Base-by-base conservation (phyloP, 352 stramenopile species). In the Pythium graminicola region DNA sequence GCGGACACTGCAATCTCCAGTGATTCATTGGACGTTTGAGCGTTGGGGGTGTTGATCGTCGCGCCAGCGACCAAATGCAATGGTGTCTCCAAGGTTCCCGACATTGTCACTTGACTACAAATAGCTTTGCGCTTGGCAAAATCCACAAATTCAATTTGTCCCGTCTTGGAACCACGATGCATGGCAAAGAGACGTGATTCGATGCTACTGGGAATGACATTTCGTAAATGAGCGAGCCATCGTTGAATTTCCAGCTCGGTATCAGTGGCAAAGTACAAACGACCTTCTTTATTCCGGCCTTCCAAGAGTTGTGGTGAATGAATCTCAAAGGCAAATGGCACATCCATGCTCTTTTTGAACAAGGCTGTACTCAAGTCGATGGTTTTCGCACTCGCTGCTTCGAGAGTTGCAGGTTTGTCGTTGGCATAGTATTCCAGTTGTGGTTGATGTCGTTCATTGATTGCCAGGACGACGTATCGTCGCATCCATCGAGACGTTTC, bases 201-300 rank as follows among this genome's bases (percentile, higher is more conserved):
- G 31, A 92, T 80, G 40, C 62, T 88, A 50, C 66, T 86, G 3
- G 79, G 77, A 22, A 86, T 81, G 23, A 63, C 84, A 43, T 93
- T 73, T 16, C 83, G 77, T 28, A 97, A 47, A 28, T 91, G 72
- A 0, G 83, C 79, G 10, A 97, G 68, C 89, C 91, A 97, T 33
- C 70, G 70, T 54, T 97, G 86, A 20, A 95, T 83, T 52, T 96
- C 84, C 31, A 94, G 56, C 33, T 96, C 87, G 29, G 60, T 85
- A 26, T 86, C 72, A 0, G 85, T 81, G 0, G 85, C 77, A 41
- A 96, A 96, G 51, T 93, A 93, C 8, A 97, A 57, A 4, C 85
- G 72, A 0, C 88, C 88, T 69, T 96, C 86, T 33, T 85, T 83
- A 60, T 97, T 97, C 32, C 71, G 71, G 3, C 83, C 76, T 22